Base-by-base conservation (phyloP, 768 basidiomycete genomes). In the Phallus indusiatus region DNA sequence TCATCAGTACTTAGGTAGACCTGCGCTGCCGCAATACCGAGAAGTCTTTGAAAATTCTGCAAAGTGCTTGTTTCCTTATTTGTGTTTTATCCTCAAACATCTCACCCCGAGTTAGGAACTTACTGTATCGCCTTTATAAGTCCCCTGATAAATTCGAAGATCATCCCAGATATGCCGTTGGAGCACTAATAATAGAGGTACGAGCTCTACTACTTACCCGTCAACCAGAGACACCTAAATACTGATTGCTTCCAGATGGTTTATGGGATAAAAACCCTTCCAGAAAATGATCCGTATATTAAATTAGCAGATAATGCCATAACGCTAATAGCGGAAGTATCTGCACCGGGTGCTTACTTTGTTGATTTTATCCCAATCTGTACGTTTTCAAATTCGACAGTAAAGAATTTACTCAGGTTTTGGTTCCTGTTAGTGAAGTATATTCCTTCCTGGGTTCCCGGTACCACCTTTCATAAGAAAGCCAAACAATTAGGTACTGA, bases 21-120 rank as follows among this genome's bases (percentile, higher is more conserved):
- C 67, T 5, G 68, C 70, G 0, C 61, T 67, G 61, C 5, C 64
- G 22, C 60, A 61, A 16, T 76, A 74, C 47, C 63, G 64, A 0
- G 63, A 63, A 3, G 62, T 76, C 6, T 74, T 77, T 47, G 62
- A 67, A 16, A 57, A 62, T 47, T 73, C 68, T 57, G 66, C 57
- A 37, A 34, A 36, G 57, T 59, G 21, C n/a, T 3, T 21, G 57
- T 22, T 22, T 22, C 20, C 21, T 35, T 24, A 22, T 10, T 17
- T 7, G 33, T 51, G 16, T 20, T 17, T 17, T 18, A 21, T 5
- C 2, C 17, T 59, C 10, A 51, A 51, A 51, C 5, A 3, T 59
- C 9, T 21, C 22, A 50, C 12, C 35, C 50, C 20, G 47, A 14
- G 36, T 17, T 20, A 54, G 53, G 18, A 36, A 11, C 18, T 54